These are phyloP conservation scores for Heteromeles arbutifolia DNA, from an alignment of 306 rosid genomes.

Conservation along the genomic window DNA sequence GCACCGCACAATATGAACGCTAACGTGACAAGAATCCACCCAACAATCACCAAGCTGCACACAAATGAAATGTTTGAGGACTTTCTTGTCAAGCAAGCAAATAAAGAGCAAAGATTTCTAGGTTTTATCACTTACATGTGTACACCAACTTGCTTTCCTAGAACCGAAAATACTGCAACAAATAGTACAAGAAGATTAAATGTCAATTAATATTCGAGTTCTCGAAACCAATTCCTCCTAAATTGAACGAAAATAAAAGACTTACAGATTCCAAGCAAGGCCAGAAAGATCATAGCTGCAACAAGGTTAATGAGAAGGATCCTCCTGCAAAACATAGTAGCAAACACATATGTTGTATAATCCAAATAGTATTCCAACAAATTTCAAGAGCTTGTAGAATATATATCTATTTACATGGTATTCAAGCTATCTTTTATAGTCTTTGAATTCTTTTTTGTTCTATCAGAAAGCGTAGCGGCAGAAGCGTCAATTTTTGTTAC, in stretches of 20 bases:
- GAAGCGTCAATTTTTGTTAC: slow-evolving; percentile 46
- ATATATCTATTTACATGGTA: not conserved
- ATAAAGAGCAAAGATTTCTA: not conserved
- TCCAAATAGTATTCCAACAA: not conserved
- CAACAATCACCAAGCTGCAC: slow-evolving; percentile 46
- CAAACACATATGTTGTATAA: not conserved
- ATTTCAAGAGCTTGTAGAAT: not conserved
- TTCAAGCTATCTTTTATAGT: slow-evolving; percentile 31
- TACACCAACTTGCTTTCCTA: slow-evolving; percentile 61
- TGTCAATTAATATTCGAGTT: not conserved
- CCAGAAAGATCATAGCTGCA: slow-evolving; percentile 60
- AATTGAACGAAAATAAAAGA: not conserved
- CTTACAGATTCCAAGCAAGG: slow-evolving; percentile 72
- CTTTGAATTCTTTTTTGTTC: slow-evolving; percentile 46
- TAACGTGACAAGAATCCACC: slow-evolving; percentile 57
- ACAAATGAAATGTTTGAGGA: not conserved
- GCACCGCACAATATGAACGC: slow-evolving; percentile 51
- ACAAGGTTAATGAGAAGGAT: slow-evolving; percentile 57
- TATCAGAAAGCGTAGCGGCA: slow-evolving; percentile 38
- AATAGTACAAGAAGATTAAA: not conserved
- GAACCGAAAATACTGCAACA: slow-evolving; percentile 65
- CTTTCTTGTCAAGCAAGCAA: not conserved
- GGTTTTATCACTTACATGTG: slow-evolving; percentile 43
- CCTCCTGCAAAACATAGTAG: slow-evolving; percentile 41
- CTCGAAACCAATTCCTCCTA: not conserved